A percentile compares a stretch with the other conserved stretches of the same genome.
These are phyloP conservation scores for Hygrocybe coccinea DNA, from an alignment of 768 basidiomycete genomes.

Conservation along the genomic window DNA sequence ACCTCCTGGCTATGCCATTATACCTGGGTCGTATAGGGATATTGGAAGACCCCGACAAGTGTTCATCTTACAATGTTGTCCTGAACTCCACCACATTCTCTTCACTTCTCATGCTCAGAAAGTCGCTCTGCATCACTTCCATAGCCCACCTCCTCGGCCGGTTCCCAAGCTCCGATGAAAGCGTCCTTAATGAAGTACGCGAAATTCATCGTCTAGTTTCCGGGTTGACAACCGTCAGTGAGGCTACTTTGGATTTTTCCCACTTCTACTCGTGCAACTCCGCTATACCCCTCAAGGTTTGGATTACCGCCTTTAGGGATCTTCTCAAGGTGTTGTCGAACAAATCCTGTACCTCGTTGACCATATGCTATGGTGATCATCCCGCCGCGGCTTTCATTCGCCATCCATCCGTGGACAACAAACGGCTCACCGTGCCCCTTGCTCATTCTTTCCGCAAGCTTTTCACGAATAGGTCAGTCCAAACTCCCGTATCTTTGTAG, in stretches of 20 bases:
- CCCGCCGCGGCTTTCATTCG: background rate
- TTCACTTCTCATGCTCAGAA: background rate
- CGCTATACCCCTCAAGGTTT: background rate
- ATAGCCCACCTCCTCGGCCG: background rate
- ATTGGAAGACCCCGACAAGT: background rate
- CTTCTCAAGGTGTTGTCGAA: background rate
- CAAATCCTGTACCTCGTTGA: background rate
- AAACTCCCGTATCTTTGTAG: too few relatives aligned
- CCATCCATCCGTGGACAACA: background rate
- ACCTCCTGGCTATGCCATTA: conserved; percentile 24
- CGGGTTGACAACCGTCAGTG: background rate
- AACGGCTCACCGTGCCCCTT: background rate
- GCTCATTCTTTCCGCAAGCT: too few relatives aligned
- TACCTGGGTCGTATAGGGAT: background rate
- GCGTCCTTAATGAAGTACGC: background rate
- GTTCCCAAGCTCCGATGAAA: background rate
- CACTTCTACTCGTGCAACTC: background rate
- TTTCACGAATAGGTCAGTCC: background rate
- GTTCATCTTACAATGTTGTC: background rate
- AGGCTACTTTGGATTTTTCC: background rate
- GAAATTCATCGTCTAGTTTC: background rate
- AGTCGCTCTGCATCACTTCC: background rate
- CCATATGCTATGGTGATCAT: background rate
- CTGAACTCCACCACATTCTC: background rate
- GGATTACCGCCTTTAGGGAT: background rate